Percentiles rank a stretch among this genome's conserved stretches.
phyloP scores from a whole-genome alignment of 2,329 filamentous ascomycete species.

The Biscogniauxia mediterranea region DNA sequence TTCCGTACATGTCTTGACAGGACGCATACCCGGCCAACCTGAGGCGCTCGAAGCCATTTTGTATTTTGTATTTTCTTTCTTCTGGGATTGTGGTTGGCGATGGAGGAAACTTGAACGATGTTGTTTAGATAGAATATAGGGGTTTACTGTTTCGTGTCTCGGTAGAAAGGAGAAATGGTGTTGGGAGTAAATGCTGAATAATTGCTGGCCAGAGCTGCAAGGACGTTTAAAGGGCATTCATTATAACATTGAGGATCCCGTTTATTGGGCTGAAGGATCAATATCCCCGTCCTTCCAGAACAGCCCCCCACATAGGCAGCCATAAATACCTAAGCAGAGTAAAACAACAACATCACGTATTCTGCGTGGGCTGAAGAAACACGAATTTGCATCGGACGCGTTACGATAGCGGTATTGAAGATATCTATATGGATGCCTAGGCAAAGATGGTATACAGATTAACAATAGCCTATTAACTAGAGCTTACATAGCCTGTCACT shows the following conservation, averaged over 20 bases:
- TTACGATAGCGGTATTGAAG: no score
- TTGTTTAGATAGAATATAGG: neutral
- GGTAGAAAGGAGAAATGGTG: neutral
- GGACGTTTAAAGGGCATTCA: neutral
- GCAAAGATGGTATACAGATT: no score
- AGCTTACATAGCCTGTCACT: no score
- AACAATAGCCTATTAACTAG: no score
- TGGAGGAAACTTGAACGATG: neutral
- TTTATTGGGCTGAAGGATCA: neutral
- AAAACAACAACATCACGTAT: neutral
- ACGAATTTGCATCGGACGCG: no score
- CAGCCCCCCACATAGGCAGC: neutral
- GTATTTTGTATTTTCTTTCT: no score
- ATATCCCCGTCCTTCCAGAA: neutral
- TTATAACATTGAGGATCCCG: neutral
- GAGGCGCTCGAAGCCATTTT: conserved; percentile 23
- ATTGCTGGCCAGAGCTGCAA: neutral
- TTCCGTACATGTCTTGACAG: conserved; percentile 32
- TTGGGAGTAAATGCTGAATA: neutral
- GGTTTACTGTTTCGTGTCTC: neutral
- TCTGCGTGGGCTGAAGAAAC: neutral
- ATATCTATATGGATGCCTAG: no score
- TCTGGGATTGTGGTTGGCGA: no score
- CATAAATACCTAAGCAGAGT: neutral
- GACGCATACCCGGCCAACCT: conserved; percentile 27